Base-by-base conservation (phyloP, 2,329 filamentous ascomycete genomes). In the Cordyceps farinosa region DNA sequence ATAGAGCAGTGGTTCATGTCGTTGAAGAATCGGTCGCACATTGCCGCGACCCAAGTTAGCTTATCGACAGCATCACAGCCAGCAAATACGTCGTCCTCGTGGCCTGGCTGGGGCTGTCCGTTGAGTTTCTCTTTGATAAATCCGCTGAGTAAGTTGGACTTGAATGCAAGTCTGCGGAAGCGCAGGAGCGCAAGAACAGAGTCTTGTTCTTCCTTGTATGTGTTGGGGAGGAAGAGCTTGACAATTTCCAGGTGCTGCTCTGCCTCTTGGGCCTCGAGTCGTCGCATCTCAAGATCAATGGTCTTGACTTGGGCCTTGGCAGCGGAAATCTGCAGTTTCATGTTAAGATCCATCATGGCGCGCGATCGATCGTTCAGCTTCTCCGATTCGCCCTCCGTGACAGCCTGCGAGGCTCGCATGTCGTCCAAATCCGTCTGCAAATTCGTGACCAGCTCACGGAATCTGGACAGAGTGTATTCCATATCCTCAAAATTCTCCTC, bases 291-390 rank as follows among this genome's bases (percentile, higher is more conserved):
- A 36, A 97, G 82, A 68, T 97, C 93, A 66, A 99, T 96, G 0
- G 92, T 92, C 79, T 97, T 98, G 71, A 91, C 88, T 74, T 97
- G 94, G 3, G 94, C 90, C 79, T 97, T 97, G 47, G 92, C 86
- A 11, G 92, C 92, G 13, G 92, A 96, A 62, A 90, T 85, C 72
- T 97, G 94, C 50, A 99, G 84, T 77, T 96, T 96, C 84, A 94
- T 86, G 75, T 98, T 98, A 52, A 99, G 84, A 71, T 99, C 94
- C 86, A 97, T 90, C 89, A 99, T 96, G 61, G 94, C 92, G 66
- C 92, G 87, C 51, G 94, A 96, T 66, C 92, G 90, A 70, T 86
- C 90, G 67, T 89, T 93, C 62, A 98, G 85, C 74, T 98, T 92
- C 73, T 93, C 92, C 1, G 94, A 92, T 74, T 98, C 93, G 17